These are phyloP conservation scores for Closterium sp. DNA, from an alignment of 139 green algal species.

Conservation along the genomic window DNA sequence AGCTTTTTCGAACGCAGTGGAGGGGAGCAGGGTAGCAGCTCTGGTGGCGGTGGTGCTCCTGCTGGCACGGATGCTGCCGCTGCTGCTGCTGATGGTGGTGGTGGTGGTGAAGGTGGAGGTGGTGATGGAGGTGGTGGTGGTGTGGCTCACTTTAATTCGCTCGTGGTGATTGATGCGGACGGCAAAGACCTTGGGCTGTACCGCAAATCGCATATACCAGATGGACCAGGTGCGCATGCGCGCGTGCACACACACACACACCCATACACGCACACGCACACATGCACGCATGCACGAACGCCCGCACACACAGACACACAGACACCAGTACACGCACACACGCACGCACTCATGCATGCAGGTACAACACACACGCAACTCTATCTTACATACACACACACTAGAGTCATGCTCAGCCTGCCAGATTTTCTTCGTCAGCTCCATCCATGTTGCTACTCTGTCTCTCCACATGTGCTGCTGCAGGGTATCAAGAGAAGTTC, in stretches of 20 bases:
- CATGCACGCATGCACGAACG: background rate
- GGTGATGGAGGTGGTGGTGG: background rate
- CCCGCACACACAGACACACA: background rate
- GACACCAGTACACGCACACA: background rate
- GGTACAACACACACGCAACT: background rate
- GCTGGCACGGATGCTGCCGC: too few species aligned
- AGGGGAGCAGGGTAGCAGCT: background rate
- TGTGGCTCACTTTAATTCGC: conserved; percentile 45
- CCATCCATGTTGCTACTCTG: conserved; percentile 6
- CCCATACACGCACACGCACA: background rate
- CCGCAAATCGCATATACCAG: conserved; percentile 54
- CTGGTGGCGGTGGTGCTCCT: background rate
- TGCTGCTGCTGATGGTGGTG: background rate
- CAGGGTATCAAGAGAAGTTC: conserved; percentile 57
- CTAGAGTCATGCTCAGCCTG: too few species aligned
- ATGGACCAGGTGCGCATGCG: conserved; percentile 43
- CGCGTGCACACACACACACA: background rate
- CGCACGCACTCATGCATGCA: background rate
- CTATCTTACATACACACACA: too few species aligned
- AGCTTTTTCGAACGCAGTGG: conserved; percentile 51
- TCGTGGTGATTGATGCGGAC: conserved; percentile 54
- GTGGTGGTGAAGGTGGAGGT: background rate
- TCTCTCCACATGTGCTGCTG: background rate
- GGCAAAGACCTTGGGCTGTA: conserved; percentile 48
- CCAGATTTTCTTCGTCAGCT: too few species aligned